A percentile compares a stretch with the other conserved stretches of the same genome.
Conservation (phyloP, 2,329 filamentous ascomycete genomes). For the Lasiodiplodia citricola region DNA sequence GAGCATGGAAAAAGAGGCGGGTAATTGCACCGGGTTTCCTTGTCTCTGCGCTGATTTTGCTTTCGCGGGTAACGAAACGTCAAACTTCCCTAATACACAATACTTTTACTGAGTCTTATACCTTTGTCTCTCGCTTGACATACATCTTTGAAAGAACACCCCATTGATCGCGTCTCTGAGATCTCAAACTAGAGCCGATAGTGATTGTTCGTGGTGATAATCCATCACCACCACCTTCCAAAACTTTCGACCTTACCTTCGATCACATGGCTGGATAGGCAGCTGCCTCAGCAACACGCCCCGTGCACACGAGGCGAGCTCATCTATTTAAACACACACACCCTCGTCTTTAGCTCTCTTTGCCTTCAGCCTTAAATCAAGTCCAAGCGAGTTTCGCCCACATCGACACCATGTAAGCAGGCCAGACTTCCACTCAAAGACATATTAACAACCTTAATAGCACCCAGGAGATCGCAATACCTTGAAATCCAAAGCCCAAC, state of each 20-base stretch:
- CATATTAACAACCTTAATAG: neutral
- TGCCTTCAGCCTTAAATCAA: neutral
- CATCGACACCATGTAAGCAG: neutral
- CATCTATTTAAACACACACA: neutral
- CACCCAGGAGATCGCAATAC: neutral
- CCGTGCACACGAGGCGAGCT: neutral
- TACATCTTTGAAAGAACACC: neutral
- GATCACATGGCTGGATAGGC: neutral
- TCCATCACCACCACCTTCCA: neutral
- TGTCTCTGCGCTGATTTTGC: neutral
- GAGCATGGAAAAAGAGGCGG: neutral
- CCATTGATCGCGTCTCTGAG: no score
- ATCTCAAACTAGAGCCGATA: no score
- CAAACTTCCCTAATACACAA: neutral
- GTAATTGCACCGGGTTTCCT: neutral
- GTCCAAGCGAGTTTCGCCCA: neutral
- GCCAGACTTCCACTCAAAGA: neutral
- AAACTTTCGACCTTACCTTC: neutral
- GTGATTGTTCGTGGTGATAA: neutral
- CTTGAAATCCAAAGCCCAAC: no score
- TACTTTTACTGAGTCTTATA: no score
- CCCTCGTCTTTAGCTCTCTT: neutral
- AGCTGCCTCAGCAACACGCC: neutral
- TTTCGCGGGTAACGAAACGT: neutral
- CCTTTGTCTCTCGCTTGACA: neutral